Base-by-base conservation (phyloP, 2,329 filamentous ascomycete species). In the Magnaporthiopsis poae region DNA sequence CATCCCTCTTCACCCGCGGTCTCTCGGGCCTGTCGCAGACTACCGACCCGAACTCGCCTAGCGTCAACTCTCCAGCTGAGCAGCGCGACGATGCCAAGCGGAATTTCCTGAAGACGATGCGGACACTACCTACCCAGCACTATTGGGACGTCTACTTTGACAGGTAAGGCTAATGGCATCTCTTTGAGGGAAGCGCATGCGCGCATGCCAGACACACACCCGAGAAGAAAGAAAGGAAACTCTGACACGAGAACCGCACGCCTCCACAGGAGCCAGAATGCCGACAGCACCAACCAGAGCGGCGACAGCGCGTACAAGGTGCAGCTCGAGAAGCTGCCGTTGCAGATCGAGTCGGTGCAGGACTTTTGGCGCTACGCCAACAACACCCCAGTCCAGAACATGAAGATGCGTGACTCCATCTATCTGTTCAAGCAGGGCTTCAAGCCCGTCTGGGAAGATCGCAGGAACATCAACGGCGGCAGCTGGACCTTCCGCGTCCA, bases 401-500 rank as follows among this genome's bases (percentile, higher is more conserved):
- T 93, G 77, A 88, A 88, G 77, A 87, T 90, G 81, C 87, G 89
- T 73, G 89, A 92, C 78, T 89, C 87, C 62, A 84, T 92, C 70
- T 91, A 92, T 75, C 83, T 93, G 70, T 92, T 92, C 82, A 92
- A 92, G 77, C 82, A 86, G 69, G 90, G 90, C 52, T 91, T 91
- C 77, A 85, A 84, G 69, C 90, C 90, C 67, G 80, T 92, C 71
- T 92, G 90, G 90, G 90, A 92, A 78, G 94, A 98, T 75, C 86
- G 90, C 60, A 88, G 95, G 72, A 97, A 97, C 78, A 82, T 89
- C 68, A 84, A 88, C 69, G 94, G 94, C 65, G 94, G 94, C 64
- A 90, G 90, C 75, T 97, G 92, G 92, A 96, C 92, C 29, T 96
- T 98, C 78, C 88, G 93, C 64, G 89, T 97, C 61, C 88, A 89